Base-by-base conservation (phyloP, 148 eudicot genomes). In the Polygonum aviculare region DNA sequence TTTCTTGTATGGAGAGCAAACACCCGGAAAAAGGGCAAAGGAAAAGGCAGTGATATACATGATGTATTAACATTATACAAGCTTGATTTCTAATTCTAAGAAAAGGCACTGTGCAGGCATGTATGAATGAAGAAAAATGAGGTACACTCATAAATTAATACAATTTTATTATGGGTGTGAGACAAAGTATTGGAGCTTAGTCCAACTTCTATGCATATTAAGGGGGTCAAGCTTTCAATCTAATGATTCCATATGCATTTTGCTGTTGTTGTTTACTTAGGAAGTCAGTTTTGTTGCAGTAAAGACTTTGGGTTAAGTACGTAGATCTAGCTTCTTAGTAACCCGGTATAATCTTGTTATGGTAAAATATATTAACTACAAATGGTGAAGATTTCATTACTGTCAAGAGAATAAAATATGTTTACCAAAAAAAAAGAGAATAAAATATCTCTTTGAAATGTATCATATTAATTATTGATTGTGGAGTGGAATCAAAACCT, bases 1-100 rank as follows among this genome's bases (percentile, higher is more conserved):
- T 67, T 67, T 35, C 72, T 67, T 67, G 45, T 21, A 35, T 36
- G 72, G 45, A 36, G 72, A 67, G 72, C 72, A 67, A 67, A 67
- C 72, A 15, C 72, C 15, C 44, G 1, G 9, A 14, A 18, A 5
- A 15, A 36, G 7, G 45, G 44, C 8, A 1, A 16, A 67, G 38
- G 16, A 5, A 21, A 2, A 38, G 41, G 67, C 67, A 22, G 36
- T 22, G 14, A 60, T 21, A 2, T 10, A 44, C 9, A 44, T 6
- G 69, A 60, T 22, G 3, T 57, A 57, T 57, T 12, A 19, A 9
- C 12, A 57, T 7, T 6, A 19, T 21, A 21, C 19, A 57, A 21
- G 33, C 21, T 52, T 52, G 59, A 11, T 15, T 48, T 11, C 50
- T 26, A 26, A 26, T 26, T 26, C 31, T 26, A 26, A 26, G 31